Percentiles rank a stretch among this genome's conserved stretches.
Evolutionary conservation across 352 stramenopile genomes (phyloP).

Genomic region (Phytophthora chlamydospora): DNA sequence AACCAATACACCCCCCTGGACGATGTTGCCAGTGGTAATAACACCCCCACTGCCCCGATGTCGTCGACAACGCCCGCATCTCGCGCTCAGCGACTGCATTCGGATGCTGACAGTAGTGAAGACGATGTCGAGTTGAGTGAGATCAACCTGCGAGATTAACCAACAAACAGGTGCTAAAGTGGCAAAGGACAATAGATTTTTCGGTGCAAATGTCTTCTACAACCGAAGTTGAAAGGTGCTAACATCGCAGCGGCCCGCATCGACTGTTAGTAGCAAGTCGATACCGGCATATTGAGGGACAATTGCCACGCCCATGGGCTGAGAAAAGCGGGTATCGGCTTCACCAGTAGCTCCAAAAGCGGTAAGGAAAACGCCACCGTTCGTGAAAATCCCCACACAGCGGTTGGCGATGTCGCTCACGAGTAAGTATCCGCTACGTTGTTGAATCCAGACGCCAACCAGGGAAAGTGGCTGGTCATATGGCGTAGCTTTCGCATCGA

Average conservation of each 20-base stretch:
- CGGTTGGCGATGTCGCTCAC: slow-evolving; percentile 49
- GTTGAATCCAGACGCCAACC: slow-evolving; percentile 47
- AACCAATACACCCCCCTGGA: slow-evolving; percentile 67
- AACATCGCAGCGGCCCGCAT: slow-evolving; percentile 42
- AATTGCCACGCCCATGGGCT: slow-evolving; percentile 40
- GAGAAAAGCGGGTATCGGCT: slow-evolving; percentile 46
- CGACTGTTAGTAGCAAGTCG: slow-evolving; percentile 31
- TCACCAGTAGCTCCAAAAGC: slow-evolving; percentile 58
- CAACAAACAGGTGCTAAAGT: no score
- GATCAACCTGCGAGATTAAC: slow-evolving; percentile 55
- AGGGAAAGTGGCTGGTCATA: slow-evolving; percentile 53
- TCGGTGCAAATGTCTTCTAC: slow-evolving; percentile 9
- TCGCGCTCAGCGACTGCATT: slow-evolving; percentile 28
- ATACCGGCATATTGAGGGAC: background rate
- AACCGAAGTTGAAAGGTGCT: slow-evolving; percentile 40
- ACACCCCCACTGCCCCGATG: slow-evolving; percentile 19
- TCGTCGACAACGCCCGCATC: slow-evolving; percentile 17
- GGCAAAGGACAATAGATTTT: slow-evolving; percentile 26
- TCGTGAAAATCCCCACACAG: slow-evolving; percentile 53
- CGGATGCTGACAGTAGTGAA: slow-evolving; percentile 28
- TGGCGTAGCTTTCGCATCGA: slow-evolving; percentile 46
- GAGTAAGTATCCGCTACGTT: slow-evolving; percentile 56
- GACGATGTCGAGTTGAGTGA: slow-evolving; percentile 57
- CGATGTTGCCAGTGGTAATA: slow-evolving; percentile 12
- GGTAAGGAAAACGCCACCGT: slow-evolving; percentile 49